Base-by-base conservation (phyloP, 139 green algal genomes). In the Microglena sp. region DNA sequence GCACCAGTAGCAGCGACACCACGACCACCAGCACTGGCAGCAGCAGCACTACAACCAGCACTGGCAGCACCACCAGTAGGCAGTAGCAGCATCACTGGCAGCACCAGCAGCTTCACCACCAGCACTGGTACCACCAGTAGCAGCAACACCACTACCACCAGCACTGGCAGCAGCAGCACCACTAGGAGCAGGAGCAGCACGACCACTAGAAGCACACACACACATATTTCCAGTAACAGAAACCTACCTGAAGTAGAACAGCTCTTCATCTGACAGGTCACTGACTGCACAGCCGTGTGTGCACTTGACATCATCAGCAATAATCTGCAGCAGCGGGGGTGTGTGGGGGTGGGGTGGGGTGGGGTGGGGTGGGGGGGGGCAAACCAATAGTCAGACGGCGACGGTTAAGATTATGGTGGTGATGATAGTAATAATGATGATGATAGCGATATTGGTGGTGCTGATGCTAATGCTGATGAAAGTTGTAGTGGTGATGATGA, bases 231-330 rank as follows among this genome's bases (percentile, higher is more conserved):
- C n/a, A n/a, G n/a, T 11, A 31, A 27, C 21, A 31, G 21, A 6
- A 64, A 64, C 68, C 3, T 45, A 88, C 80, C 77, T 82, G 67
- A 99, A 92, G 79, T 99, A 99, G 66, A 99, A 99, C 8, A 99
- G 76, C 82, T 97, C 82, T n/a, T 96, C 87, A 29, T 97, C 90
- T 32, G 90, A 86, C n/a, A 99, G 84, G 73, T 99, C 94, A 18
- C 71, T 88, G n/a, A 99, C 84, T 0, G 94, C 80, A 59, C 86
- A 94, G 46, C 94, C 94, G 77, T 99, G 94, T 3, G 94, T 96
- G 88, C 93, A 98, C 79, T 95, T 95, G 18, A 99, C 94, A 74
- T 99, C 92, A 70, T 99, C 94, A 2, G 94, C 94, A 22, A 98
- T 82, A 72, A 99, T 99, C 82, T 92, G 86, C 64, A 64, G 7